A percentile compares a stretch with the other conserved stretches of the same genome.
Evolutionary conservation across 2,329 filamentous ascomycete genomes (phyloP).

Genomic region (Epichloe sylvatica): DNA sequence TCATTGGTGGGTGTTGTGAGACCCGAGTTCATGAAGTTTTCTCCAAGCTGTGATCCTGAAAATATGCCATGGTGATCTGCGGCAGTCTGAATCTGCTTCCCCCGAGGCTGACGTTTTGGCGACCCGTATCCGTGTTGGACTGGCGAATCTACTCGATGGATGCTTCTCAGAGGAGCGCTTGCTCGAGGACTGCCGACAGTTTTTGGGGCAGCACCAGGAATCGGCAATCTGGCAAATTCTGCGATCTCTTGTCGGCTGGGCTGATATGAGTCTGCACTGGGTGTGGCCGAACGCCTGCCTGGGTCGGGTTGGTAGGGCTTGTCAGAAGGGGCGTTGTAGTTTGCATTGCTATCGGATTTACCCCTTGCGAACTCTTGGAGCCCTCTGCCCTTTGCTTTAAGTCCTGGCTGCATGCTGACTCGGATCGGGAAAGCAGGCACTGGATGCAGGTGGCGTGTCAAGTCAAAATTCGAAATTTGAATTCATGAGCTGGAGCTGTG

Average conservation of each 20-base stretch:
- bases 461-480: background rate
- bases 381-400: constrained; percentile 19
- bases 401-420: constrained; percentile 16
- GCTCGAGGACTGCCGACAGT: constrained; percentile 1
- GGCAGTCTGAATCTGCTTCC: background rate
- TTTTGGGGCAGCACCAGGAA: constrained; percentile 17
- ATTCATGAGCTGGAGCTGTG: background rate
- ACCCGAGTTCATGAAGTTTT: constrained; percentile 26
- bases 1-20: constrained; percentile 24
- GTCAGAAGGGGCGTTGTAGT: constrained; percentile 10
- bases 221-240: constrained; percentile 22
- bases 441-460: background rate
- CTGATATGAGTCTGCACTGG: constrained; percentile 6
- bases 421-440: background rate
- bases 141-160: constrained; percentile 12
- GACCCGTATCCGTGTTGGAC: constrained; percentile 1
- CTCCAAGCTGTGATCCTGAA: constrained; percentile 24
- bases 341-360: constrained; percentile 12
- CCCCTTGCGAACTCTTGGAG: constrained; percentile 19
- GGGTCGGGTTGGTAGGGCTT: constrained; percentile 7
- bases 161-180: constrained; percentile 6
- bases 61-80: constrained; percentile 15
- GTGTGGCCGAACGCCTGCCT: constrained; percentile 10
- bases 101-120: constrained; percentile 8
- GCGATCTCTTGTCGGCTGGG: constrained; percentile 17